Base-by-base conservation (phyloP, 805 yeast genomes). In the Maudiozyma saulgeensis region DNA sequence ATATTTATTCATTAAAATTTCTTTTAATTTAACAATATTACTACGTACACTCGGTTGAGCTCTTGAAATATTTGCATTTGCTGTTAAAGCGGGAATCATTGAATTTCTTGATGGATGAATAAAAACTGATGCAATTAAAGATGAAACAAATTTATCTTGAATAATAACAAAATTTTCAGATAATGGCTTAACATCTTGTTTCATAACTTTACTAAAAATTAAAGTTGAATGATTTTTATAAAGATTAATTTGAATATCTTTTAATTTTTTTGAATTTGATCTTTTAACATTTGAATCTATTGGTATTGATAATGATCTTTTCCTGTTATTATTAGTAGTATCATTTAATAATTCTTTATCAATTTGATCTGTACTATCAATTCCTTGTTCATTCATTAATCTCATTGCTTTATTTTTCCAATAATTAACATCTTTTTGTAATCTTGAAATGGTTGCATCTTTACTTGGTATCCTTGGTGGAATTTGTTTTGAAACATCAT, bases 381-480 rank as follows among this genome's bases (percentile, higher is more conserved):
- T 31, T 41, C 16, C 42, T 16, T 46, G 34, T 34, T 43, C 43
- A 25, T 41, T 16, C 39, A 48, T 18, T 19, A 53, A 45, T 26
- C 52, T 53, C 49, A 55, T 46, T 6, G 68, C 67, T 43, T 63
- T 57, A 18, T 49, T 48, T 46, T 60, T 62, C 64, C 68, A 66
- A 47, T 60, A 64, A 2, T 56, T 57, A 4, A 64, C 58, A 47
- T 66, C 69, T 13, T 55, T 56, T n/a, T 62, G 57, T 43, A 66
- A 46, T 45, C 68, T 55, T 19, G 66, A 51, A 32, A 66, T 65
- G 5, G 60, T 56, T 2, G 69, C 67, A 49, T 64, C 68, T 49
- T 66, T 66, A 43, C 63, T 65, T 13, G 68, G 68, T 43, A 59
- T 62, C 47, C 59, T 61, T n/a, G 70, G 70, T 26, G 63, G 62